Evolutionary conservation across 1,139 yeast species (phyloP).

Genomic region (Spathaspora jeffriesii): DNA sequence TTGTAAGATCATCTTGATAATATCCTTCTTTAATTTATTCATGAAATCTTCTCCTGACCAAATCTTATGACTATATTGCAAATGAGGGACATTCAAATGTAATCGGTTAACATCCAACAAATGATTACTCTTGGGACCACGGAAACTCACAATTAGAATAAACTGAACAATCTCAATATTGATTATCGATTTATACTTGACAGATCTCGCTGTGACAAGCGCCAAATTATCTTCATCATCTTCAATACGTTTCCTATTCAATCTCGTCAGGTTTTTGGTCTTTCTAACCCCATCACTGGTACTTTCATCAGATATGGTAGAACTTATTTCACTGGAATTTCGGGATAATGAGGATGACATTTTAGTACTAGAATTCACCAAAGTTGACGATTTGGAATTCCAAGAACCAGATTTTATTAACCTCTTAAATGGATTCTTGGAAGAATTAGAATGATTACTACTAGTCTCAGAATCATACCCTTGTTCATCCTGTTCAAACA

Average conservation of each 20-base stretch:
- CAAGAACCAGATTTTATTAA: slow-evolving; percentile 3
- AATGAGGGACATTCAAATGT: slow-evolving; percentile 61
- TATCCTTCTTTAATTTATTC: slow-evolving; percentile 62
- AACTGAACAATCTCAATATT: slow-evolving; percentile 56
- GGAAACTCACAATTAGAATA: slow-evolving; percentile 66
- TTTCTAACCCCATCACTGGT: slow-evolving; percentile 12
- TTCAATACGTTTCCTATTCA: slow-evolving; percentile 4
- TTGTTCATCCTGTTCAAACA: neutral
- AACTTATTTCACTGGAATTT: neutral
- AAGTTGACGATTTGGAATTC: slow-evolving; percentile 1
- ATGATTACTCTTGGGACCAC: slow-evolving; percentile 68
- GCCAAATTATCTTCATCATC: slow-evolving; percentile 20
- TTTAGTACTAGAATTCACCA: neutral
- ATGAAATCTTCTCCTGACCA: slow-evolving; percentile 83
- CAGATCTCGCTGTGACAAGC: slow-evolving; percentile 47
- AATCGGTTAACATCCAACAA: slow-evolving; percentile 75
- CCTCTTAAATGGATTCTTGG: neutral
- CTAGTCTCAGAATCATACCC: neutral
- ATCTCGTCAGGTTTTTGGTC: slow-evolving; percentile 9
- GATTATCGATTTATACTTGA: slow-evolving; percentile 64
- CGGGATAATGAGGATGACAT: neutral
- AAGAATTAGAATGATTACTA: slow-evolving; percentile 2
- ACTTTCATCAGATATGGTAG: neutral
- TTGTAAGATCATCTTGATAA: slow-evolving; percentile 64
- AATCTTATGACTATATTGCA: slow-evolving; percentile 63